Base-by-base conservation (phyloP, 352 stramenopile species). In the Globisporangium nodosum region DNA sequence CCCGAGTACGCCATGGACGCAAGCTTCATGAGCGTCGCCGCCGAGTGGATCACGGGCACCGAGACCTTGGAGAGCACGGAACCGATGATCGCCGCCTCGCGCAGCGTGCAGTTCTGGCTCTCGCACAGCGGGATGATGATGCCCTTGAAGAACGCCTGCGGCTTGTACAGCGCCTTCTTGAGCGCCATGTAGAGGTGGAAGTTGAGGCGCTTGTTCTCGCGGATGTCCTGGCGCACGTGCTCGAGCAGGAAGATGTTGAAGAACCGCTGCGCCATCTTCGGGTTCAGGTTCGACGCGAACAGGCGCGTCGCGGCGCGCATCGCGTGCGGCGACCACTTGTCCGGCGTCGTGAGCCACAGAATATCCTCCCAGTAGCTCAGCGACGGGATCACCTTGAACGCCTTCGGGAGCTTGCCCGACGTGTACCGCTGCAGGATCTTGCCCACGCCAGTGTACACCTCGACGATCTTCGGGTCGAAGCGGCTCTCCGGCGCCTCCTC, bases 351-450 rank as follows among this genome's bases (percentile, higher is more conserved):
- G 46, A 99, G 81, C 82, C 97, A 99, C 60, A 99, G 69, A 69
- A 96, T 94, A 60, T 95, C 96, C 64, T 99, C 98, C 98, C 98
- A 99, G 76, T 99, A 99, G 61, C 82, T 96, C 50, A 99, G 70
- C 27, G 92, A 97, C 21, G 98, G 98, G 60, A 99, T 98, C 39
- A 99, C 97, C 81, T 99, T 99, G 79, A 99, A 99, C 18, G 97
- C 97, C 79, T 99, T 99, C 7, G 98, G 97, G 45, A 99, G 76
- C 71, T 99, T 99, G 50, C 97, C 98, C 5, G 93, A 96, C 48
- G 94, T 98, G 80, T 99, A 99, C 30, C 90, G 83, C 64, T 91
- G 85, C 46, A 99, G 71, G 52, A 99, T 95, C 71, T 98, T 98
- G 53, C 97, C 97, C 62, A 99, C 98, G 46, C 96, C 94, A 1